phyloP scores from a whole-genome alignment of 192 early-diverging fungal species.

The Chytriomyces sp. region DNA sequence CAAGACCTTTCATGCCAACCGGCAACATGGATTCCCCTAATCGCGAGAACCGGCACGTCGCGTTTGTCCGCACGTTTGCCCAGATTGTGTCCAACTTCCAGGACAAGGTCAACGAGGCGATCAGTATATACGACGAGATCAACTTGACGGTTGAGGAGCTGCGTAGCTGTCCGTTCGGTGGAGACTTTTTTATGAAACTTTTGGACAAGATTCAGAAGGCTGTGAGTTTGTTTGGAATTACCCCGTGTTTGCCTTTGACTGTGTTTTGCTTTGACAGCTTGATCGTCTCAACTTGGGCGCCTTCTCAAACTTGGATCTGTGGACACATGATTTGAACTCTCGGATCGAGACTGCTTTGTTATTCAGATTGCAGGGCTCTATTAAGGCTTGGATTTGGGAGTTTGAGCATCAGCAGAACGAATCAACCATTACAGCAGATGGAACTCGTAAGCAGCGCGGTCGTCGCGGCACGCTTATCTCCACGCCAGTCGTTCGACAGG shows the following conservation, averaged over 20 bases:
- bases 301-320: constrained; percentile 91
- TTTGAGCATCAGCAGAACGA: constrained; percentile 28
- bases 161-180: constrained; percentile 73
- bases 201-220: constrained; percentile 85
- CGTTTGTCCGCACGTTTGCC: constrained; percentile 95
- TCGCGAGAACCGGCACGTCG: constrained; percentile 83
- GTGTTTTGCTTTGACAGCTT: constrained; percentile 49
- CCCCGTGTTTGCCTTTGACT: background rate
- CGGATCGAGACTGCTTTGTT: constrained; percentile 78
- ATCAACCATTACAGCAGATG: constrained; percentile 12
- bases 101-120: constrained; percentile 87
- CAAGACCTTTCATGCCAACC: constrained; percentile 47
- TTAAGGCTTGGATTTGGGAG: constrained; percentile 45
- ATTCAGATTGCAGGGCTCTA: constrained; percentile 72
- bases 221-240: constrained; percentile 35
- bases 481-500: background rate
- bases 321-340: constrained; percentile 81
- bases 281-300: constrained; percentile 92
- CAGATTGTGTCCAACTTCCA: constrained; percentile 88
- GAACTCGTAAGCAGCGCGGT: constrained; percentile 23
- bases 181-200: constrained; percentile 64
- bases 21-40: constrained; percentile 48
- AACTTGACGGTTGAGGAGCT: constrained; percentile 81
- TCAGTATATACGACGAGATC: constrained; percentile 83
- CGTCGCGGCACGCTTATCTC: constrained; percentile 36